A percentile compares a stretch with the other conserved stretches of the same genome.
Evolutionary conservation across 192 early-diverging fungal genomes (phyloP).

Genomic region (Chytriomyces sp.): DNA sequence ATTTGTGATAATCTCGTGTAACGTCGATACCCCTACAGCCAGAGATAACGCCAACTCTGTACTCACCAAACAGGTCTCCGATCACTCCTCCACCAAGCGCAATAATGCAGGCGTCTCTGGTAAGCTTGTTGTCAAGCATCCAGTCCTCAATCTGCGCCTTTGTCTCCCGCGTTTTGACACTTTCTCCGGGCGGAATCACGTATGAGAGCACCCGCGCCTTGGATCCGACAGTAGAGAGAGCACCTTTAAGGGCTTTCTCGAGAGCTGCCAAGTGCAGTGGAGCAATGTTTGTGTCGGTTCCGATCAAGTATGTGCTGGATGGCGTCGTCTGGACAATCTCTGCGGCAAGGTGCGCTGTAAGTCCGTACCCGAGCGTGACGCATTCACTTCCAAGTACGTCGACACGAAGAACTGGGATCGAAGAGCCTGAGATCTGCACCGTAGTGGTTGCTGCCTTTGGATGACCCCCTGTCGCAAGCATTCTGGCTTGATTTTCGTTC

Average conservation of each 20-base stretch:
- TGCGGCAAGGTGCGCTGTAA: slow-evolving; percentile 72
- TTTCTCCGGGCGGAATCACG: slow-evolving; percentile 86
- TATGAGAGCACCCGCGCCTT: slow-evolving; percentile 63
- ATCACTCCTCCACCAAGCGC: slow-evolving; percentile 97
- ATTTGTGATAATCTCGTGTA: not conserved
- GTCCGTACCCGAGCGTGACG: slow-evolving; percentile 79
- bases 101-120: slow-evolving; percentile 88
- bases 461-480: not conserved
- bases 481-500: not conserved
- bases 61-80: slow-evolving; percentile 84
- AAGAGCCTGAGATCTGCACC: not conserved
- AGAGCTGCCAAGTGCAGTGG: slow-evolving; percentile 63
- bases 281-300: slow-evolving; percentile 86
- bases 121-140: slow-evolving; percentile 80
- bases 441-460: slow-evolving; percentile 9
- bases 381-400: slow-evolving; percentile 84
- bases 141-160: slow-evolving; percentile 93
- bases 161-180: slow-evolving; percentile 80
- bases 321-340: slow-evolving; percentile 73
- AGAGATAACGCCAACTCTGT: not conserved
- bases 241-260: not conserved
- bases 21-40: not conserved
- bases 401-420: slow-evolving; percentile 46
- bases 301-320: slow-evolving; percentile 82
- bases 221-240: not conserved